Evolutionary conservation across 2,329 filamentous ascomycete species (phyloP), one percentile per base, ranked within the genome.

Genomic region (Colletotrichum eleusines): DNA sequence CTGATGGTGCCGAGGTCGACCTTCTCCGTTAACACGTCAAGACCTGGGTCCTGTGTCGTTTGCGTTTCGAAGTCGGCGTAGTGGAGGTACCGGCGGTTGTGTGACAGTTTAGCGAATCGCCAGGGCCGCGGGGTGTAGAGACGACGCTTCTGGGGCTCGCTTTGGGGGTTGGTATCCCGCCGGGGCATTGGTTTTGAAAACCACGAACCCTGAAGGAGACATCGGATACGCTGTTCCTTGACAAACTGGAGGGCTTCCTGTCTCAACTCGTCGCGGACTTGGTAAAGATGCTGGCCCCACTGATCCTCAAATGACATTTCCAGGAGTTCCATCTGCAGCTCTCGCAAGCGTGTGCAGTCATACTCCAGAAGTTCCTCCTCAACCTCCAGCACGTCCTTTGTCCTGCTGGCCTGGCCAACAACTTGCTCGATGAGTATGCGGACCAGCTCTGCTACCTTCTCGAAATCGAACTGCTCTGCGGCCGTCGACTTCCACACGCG

Each of bases 201-300:
- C 96, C 96, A 99, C 12, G 92, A 91, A 8, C 96, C 96, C 74
- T 94, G 88, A 5, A 98, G 87, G 48, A 99, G 84, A 78, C 95
- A 98, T 64, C 96, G 89, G 72, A 98, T 93, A 46, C 96, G 90
- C 80, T 99, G 96, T 82, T 99, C 96, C 81, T 97, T 98, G 81
- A 98, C 93, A 77, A 99, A 99, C 77, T 97, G 94, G 64, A 98
- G 83, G 14, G 95, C 94, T 80, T 99, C 96, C 76, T 95, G 91
- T 75, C 94, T 92, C 54, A 98, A 86, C 79, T 97, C 94, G 65
- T 98, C 94, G 42, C 94, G 92, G n/a, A 97, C 93, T 81, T 96
- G 94, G 73, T 89, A 89, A 35, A 99, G 86, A 81, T 98, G 94
- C 73, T 93, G 89, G 16, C 95, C 95, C 96, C 96, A 99, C 59